Conservation (phyloP, 2,329 filamentous ascomycete genomes). For the Cercospora beticola region DNA sequence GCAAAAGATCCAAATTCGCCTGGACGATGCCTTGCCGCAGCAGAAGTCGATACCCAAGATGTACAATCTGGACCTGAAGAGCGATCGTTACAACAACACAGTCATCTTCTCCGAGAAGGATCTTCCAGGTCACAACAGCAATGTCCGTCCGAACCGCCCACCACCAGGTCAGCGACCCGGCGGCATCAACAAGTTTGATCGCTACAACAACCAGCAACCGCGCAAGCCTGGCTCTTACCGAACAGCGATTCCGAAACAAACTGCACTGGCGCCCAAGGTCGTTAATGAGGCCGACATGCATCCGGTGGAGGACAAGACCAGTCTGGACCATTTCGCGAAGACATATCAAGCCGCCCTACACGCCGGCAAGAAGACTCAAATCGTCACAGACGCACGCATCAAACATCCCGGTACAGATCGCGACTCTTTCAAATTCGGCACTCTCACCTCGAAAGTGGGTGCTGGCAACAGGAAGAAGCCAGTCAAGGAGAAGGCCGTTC, state of each 20-base stretch:
- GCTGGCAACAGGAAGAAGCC: conserved; percentile 46
- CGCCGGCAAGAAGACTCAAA: conserved; percentile 52
- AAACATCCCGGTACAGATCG: conserved; percentile 25
- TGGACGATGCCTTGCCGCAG: conserved; percentile 62
- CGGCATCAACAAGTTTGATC: conserved; percentile 27
- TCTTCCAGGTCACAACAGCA: conserved; percentile 60
- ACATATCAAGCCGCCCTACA: conserved; percentile 34
- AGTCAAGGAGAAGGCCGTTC: conserved; percentile 73
- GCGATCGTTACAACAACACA: conserved; percentile 72
- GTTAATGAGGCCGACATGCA: conserved; percentile 74
- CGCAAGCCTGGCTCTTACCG: conserved; percentile 33
- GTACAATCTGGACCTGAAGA: conserved; percentile 75
- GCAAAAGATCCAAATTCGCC: conserved; percentile 63
- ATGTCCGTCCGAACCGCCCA: conserved; percentile 11
- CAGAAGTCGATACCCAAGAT: conserved; percentile 81
- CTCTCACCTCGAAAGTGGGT: conserved; percentile 33
- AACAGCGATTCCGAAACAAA: conserved; percentile 63
- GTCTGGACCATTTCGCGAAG: conserved; percentile 52
- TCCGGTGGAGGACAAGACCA: conserved; percentile 67
- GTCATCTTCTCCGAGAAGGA: conserved; percentile 94
- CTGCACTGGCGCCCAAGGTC: conserved; percentile 69
- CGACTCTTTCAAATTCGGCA: conserved; percentile 40
- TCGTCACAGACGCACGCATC: conserved; percentile 35
- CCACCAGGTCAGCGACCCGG: conserved; percentile 22
- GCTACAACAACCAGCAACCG: conserved; percentile 23